Evolutionary conservation across 768 basidiomycete species (phyloP), one percentile per base, ranked within the genome.

Genomic region (Hirschioporus abietinus): DNA sequence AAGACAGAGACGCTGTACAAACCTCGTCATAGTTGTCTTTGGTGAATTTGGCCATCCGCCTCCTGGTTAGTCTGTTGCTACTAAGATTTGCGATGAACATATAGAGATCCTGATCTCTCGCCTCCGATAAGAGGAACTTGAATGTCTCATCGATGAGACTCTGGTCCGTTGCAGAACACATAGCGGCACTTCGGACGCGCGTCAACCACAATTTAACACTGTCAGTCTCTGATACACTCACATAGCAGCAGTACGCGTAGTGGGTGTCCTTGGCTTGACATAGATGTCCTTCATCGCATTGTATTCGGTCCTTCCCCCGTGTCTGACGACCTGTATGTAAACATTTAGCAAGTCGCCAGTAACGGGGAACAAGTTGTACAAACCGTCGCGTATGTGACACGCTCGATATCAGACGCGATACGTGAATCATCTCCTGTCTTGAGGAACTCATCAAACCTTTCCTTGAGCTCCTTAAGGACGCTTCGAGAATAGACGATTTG

Each of bases 341-440:
- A 65, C 35, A 5, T 58, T 66, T 24, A 65, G 57, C 57, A 58
- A 64, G 52, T 64, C 24, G 3, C 23, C 60, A 2, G 58, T 61
- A 23, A 25, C 27, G 35, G n/a, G 59, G 15, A 71, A 5, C 27
- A 63, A 34, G 64, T 26, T n/a, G 34, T 58, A 17, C 8, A 73
- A 18, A 90, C 89, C 63, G 77, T 80, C 30, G 74, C 70, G 75
- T 82, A 88, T 58, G 86, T 85, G 58, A 82, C 77, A 30, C 79
- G 72, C 70, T 90, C 84, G 60, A 99, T 77, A 77, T 98, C 96
- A 27, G 87, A 84, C 7, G 93, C 92, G 70, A 99, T 92, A 64
- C 76, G 80, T 0, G 88, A 89, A 71, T 90, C 86, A 72, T 96
- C 91, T 8, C 86, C 86, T 17, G 87, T 91, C 67, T 85, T 82